Evolutionary conservation across 495 filamentous ascomycete genomes (phyloP), one percentile per base, ranked within the genome.

Genomic region (Extremus antarcticus): DNA sequence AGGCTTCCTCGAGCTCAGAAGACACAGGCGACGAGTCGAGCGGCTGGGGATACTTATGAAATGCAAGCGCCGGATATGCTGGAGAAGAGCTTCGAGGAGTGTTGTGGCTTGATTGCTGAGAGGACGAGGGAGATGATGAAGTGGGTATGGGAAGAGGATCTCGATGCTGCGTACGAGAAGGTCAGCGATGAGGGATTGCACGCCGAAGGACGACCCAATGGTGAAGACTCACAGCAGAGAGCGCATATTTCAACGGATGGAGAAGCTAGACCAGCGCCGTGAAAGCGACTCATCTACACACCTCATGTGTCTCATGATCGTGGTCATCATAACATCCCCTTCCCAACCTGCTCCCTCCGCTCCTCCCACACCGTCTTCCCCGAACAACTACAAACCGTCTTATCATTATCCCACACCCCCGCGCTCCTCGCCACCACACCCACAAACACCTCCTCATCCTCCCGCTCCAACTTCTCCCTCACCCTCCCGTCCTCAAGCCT

Each of bases 341-440:
- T 86, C 45, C 71, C 75, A 45, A 90, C 81, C 71, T 94, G 85
- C 66, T 97, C 91, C 73, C 83, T 84, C 65, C 92, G 78, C 75
- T 98, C 92, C 70, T 97, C 85, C 92, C 92, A 98, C 29, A 98
- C 76, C 61, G 89, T 96, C 81, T 98, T 96, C 2, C 92, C 92
- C 40, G 88, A 94, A 70, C 92, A 97, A 15, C 87, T 91, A 67
- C 83, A 83, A 24, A 98, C 92, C 63, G 86, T 95, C 77, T 96
- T 98, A 66, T 95, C 89, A 65, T 98, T 97, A 68, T 96, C 90
- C 92, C 92, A 97, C 50, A 94, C 84, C 15, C 92, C 92, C 22
- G 92, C 90, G 70, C 88, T 95, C 65, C 92, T 75, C 43, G 92
- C 92, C 67, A 97, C 87, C 50, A 97, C 89, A 29, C 92, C 92